Evolutionary conservation across 176 grass and related monocot genomes (phyloP), one percentile per base, ranked within the genome.

Genomic region (Dactylis glomerata): DNA sequence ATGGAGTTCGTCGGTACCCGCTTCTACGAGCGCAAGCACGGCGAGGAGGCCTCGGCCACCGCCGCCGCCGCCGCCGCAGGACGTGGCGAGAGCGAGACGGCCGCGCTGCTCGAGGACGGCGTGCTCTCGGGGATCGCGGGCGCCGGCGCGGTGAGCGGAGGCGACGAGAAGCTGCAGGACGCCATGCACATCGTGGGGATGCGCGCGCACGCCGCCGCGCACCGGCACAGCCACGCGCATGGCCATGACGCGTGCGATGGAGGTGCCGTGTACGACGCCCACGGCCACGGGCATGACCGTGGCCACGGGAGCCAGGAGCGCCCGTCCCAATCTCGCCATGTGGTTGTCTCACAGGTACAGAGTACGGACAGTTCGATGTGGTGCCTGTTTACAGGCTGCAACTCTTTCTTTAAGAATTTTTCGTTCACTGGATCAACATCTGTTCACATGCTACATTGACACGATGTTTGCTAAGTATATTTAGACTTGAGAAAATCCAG

Each of bases 1-100:
- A 76, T 92, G 33, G 90, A 97, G 82, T 88, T 97, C 85, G 45
- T 97, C 33, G 86, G 81, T 61, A 97, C 90, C 37, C 89, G 91
- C 68, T 72, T 91, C 71, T 89, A 90, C 88, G 86, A 97, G 73
- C 70, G 49, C 15, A 97, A 91, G 86, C 81, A 91, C 76, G 49
- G 64, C 20, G 11, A 70, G 54, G 76, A 42, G n/a, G 44, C 27
- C 1, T 36, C 56, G 2, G 52, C 84, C 28, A 13, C 55, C 10
- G 22, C 62, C 3, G 75, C 31, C 1, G 41, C 34, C 1, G 17
- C 27, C 22, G 20, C 5, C 58, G 10, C 1, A 12, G 10, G 42
- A 14, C 15, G 46, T 11, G 15, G 3, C 17, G 49, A 51, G 9
- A 51, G 74, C 11, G 88, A 90, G 23, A 55, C 82, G 1, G 56